These are phyloP conservation scores for Aspergillus carbonarius DNA, from an alignment of 2,329 filamentous ascomycete genomes.

Conservation along the genomic window DNA sequence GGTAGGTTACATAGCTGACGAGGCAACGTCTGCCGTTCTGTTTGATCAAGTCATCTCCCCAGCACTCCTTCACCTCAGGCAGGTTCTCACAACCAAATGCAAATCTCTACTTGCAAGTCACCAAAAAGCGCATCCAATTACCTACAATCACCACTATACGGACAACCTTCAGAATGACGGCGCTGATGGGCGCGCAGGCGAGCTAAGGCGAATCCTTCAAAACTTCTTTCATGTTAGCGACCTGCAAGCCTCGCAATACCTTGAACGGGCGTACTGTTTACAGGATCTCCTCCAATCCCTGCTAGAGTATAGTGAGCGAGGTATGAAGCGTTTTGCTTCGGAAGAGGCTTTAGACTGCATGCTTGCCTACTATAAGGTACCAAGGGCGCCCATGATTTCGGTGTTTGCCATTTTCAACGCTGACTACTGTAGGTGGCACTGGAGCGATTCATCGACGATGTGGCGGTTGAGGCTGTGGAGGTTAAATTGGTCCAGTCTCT, in stretches of 20 bases:
- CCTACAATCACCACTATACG: no score
- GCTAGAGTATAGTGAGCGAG: neutral
- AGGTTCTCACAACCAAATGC: no score
- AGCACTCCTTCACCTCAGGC: no score
- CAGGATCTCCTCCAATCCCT: neutral
- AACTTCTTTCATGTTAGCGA: neutral
- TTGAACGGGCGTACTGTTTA: neutral
- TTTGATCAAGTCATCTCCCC: no score
- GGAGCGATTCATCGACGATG: slow-evolving; percentile 11
- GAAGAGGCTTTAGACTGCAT: slow-evolving; percentile 2
- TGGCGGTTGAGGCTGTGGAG: slow-evolving; percentile 9
- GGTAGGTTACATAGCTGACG: no score
- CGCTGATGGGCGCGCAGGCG: neutral
- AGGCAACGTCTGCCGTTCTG: no score
- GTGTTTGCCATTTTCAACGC: neutral
- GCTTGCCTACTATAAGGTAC: slow-evolving; percentile 19
- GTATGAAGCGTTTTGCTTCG: neutral
- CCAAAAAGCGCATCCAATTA: no score
- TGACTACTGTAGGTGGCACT: slow-evolving; percentile 8
- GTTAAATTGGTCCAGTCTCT: slow-evolving; percentile 1
- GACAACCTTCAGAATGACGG: no score
- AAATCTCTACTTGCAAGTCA: no score
- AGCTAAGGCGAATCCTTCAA: neutral
- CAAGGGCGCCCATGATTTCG: neutral
- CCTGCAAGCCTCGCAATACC: neutral